Base-by-base conservation (phyloP, 176 grass and related monocot species). In the Carex myosuroides region DNA sequence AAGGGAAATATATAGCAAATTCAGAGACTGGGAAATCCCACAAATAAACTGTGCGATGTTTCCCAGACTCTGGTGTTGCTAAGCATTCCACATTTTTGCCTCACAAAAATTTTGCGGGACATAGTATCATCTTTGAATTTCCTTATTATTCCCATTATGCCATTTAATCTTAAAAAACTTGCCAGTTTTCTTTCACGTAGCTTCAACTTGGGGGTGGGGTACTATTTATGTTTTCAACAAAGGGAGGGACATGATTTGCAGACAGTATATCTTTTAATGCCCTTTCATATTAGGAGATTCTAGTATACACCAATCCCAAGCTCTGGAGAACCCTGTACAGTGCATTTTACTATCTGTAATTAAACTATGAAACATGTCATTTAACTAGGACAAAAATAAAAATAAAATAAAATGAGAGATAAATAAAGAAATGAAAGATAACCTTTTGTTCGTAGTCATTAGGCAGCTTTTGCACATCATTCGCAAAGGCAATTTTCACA, bases 401-500 rank as follows among this genome's bases (percentile, higher is more conserved):
- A 18, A 10, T 42, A 81, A 62, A 63, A 21, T 16, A 18, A 39
- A 81, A 81, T 20, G 54, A 81, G 26, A 52, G 37, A 54, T 54
- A 41, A 64, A 82, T 65, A 82, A 9, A 48, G 12, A 30, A 29
- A 82, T 32, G 18, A 65, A 52, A 83, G 35, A 67, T 54, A 50
- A 67, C 80, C 62, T 83, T 82, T 66, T 50, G 32, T 30, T 50
- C 6, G 4, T 20, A 66, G 6, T 53, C 41, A 53, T 11, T 61
- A 68, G 41, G 13, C 8, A 83, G 13, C 59, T 85, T 81, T 64
- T 93, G 50, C 87, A 89, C 64, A 90, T 93, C 76, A 77, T 87
- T 64, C 81, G 57, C 82, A 83, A 90, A 91, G 58, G 84, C 91
- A 39, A 93, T 83, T 83, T 64, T 82, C 61, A 91, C 85, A 52